Conservation (phyloP, 768 basidiomycete species). For the Kwoniella europaea region DNA sequence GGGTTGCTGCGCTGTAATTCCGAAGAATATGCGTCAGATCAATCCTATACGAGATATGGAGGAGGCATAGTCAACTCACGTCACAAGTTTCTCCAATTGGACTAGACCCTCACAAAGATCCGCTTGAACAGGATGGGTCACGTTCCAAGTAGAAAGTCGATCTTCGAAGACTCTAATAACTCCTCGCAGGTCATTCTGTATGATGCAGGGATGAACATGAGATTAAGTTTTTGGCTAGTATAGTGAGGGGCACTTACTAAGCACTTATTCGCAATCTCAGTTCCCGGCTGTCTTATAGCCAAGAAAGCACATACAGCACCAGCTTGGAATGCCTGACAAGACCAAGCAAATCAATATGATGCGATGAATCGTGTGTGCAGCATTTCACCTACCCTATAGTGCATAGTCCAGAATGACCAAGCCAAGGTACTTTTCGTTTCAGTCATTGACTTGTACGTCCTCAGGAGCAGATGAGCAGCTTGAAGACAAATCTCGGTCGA, state of each 20-base stretch:
- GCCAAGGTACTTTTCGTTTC: slow-evolving; percentile 46
- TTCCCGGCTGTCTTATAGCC: slow-evolving; percentile 53
- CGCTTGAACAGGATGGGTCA: slow-evolving; percentile 54
- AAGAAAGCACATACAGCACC: slow-evolving; percentile 50
- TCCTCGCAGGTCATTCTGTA: slow-evolving; percentile 49
- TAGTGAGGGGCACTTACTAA: slow-evolving; percentile 32
- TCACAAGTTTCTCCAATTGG: slow-evolving; percentile 48
- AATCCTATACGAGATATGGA: not conserved
- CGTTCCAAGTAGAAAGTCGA: slow-evolving; percentile 46
- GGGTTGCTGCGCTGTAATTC: slow-evolving; percentile 22
- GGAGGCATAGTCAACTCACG: slow-evolving; percentile 32
- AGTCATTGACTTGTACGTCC: slow-evolving; percentile 62
- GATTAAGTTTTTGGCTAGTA: not conserved
- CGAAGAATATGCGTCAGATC: not conserved
- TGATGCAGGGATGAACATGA: not conserved
- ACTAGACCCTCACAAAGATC: slow-evolving; percentile 53
- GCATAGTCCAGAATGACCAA: slow-evolving; percentile 57
- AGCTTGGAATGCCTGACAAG: slow-evolving; percentile 49
- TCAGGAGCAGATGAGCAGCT: slow-evolving; percentile 65
- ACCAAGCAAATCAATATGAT: slow-evolving; percentile 1
- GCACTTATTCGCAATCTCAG: slow-evolving; percentile 44
- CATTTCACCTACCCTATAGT: slow-evolving; percentile 37
- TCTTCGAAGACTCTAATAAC: slow-evolving; percentile 51
- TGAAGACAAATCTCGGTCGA: slow-evolving; percentile 72
- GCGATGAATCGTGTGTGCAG: no score